A percentile compares a stretch with the other conserved stretches of the same genome.
Evolutionary conservation across 495 filamentous ascomycete species (phyloP).

Genomic region (Hapsidospora chrysogenum): DNA sequence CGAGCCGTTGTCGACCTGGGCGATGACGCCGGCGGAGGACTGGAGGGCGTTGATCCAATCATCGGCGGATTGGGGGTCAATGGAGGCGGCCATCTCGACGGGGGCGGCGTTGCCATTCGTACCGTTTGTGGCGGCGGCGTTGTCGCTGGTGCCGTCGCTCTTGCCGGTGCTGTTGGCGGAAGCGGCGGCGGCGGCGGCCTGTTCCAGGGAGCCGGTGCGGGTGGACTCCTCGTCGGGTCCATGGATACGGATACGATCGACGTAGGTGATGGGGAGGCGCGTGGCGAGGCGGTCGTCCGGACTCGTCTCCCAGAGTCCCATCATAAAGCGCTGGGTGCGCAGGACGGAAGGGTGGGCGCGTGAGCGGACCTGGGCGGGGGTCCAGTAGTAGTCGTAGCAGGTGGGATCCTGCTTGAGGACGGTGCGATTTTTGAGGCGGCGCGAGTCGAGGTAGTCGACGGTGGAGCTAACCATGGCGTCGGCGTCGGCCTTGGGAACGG

Average conservation of each 20-base stretch:
- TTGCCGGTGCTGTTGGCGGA: conserved; percentile 11
- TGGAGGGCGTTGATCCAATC: conserved; percentile 27
- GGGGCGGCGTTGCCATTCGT: conserved; percentile 4
- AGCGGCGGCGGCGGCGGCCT: conserved; percentile 8
- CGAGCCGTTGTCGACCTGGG: conserved; percentile 76
- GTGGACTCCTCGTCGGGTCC: conserved; percentile 10
- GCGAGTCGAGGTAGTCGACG: conserved; percentile 42
- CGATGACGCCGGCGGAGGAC: conserved; percentile 25
- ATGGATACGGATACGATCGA: conserved; percentile 69
- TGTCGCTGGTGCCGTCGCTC: not conserved
- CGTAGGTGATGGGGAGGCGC: conserved; percentile 58
- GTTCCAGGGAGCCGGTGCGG: conserved; percentile 9
- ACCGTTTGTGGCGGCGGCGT: not conserved
- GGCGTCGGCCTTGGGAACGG: conserved; percentile 40
- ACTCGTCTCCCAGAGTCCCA: conserved; percentile 68
- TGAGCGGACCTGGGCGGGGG: conserved; percentile 55
- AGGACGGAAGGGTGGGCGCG: conserved; percentile 60
- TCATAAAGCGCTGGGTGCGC: conserved; percentile 57
- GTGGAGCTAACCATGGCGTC: conserved; percentile 37
- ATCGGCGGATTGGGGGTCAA: conserved; percentile 12
- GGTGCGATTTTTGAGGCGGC: conserved; percentile 12
- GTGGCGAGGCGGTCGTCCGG: conserved; percentile 40
- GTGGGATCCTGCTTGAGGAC: conserved; percentile 39
- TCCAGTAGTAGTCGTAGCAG: conserved; percentile 91
- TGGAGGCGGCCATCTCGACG: conserved; percentile 7